Evolutionary conservation across 1,284 basidiomycete genomes (phyloP), one percentile per base, ranked within the genome.

Genomic region (Paramarasmius palmivorus): DNA sequence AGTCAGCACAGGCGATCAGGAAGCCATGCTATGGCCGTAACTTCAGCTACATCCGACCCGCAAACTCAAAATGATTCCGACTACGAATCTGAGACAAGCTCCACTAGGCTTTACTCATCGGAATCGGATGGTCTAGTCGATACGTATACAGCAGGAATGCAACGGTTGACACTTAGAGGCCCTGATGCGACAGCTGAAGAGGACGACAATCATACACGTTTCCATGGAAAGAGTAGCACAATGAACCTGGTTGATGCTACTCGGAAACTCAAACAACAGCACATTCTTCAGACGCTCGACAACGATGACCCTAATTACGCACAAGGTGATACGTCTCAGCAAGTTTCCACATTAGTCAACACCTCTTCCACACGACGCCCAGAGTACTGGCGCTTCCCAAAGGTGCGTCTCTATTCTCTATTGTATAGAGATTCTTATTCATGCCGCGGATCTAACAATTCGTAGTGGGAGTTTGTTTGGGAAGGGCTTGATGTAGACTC

Each of bases 141-240:
- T 26, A 38, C 50, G 22, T 48, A 45, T 15, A 40, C 49, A 26
- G 38, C 66, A 19, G 73, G 74, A 36, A 65, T 73, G 59, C 73
- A 71, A 53, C 72, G 70, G 23, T 60, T 79, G 38, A 74, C 72
- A 0, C 54, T 77, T 4, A 67, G 68, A 3, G 73, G 71, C 1
- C 55, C 72, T n/a, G 66, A 66, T 22, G 68, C 74, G 14, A 59
- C 68, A 22, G 57, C 59, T 37, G 53, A 57, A 45, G 37, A 53
- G 9, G 50, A 52, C 2, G 74, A 75, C 52, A 70, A 67, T 50
- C 71, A 72, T 54, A 64, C 70, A 36, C 77, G 84, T 32, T 86
- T 83, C 59, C 81, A 85, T 60, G 84, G 83, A n/a, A 79, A 81
- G 61, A 84, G 81, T 60, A 84, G 81, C 59, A 71, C 72, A n/a